These are phyloP conservation scores for Polytrichum formosum DNA, from an alignment of 225 moss, liverwort and hornwort species.

Conservation along the genomic window DNA sequence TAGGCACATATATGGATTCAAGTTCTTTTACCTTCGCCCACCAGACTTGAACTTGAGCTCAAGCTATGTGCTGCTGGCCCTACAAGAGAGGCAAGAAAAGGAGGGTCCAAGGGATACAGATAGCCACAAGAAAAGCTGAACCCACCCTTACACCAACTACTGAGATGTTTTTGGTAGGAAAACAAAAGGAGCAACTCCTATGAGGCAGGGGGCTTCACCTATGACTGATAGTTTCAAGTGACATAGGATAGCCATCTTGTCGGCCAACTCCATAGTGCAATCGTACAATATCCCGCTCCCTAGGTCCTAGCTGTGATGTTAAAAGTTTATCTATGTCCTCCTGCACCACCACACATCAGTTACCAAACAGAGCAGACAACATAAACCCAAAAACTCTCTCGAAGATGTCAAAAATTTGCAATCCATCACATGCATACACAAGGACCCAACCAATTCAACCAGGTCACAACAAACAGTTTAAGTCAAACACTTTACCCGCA, in stretches of 20 bases:
- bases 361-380: no score
- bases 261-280: slow-evolving; percentile 90
- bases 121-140: no score
- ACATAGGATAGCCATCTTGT: slow-evolving; percentile 81
- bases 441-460: no score
- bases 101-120: no score
- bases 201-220: slow-evolving; percentile 36
- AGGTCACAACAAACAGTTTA: neutral
- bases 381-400: no score
- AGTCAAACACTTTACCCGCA: slow-evolving; percentile 56
- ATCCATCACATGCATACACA: no score
- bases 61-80: no score
- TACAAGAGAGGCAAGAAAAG: no score
- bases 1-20: no score
- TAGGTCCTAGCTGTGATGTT: slow-evolving; percentile 71
- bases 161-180: neutral
- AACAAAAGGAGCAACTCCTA: neutral
- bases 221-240: slow-evolving; percentile 87
- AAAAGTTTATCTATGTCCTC: slow-evolving; percentile 87
- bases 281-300: slow-evolving; percentile 90
- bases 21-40: no score
- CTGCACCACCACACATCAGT: slow-evolving; percentile 26
- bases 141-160: neutral
- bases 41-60: no score
- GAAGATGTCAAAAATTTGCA: no score